Conservation (phyloP, 2,329 filamentous ascomycete genomes). For the Penicillium sp. region DNA sequence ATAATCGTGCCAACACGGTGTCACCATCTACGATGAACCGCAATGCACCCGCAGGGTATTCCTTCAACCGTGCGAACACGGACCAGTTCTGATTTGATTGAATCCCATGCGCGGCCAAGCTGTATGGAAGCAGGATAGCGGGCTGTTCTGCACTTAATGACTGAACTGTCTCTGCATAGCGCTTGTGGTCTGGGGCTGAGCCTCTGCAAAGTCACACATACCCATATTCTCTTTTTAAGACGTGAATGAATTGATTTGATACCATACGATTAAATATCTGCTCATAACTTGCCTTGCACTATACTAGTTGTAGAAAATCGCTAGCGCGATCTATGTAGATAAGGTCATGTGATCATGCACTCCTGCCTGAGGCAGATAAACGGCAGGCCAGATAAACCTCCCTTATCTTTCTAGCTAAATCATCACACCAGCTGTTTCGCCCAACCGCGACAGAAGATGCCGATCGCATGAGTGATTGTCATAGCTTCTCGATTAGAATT, state of each 20-base stretch:
- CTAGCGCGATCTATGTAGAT: too few species aligned
- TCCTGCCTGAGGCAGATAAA: conserved; percentile 7
- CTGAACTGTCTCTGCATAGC: conserved; percentile 12
- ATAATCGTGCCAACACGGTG: conserved; percentile 16
- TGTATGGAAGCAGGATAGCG: conserved; percentile 22
- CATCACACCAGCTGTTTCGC: conserved; percentile 1
- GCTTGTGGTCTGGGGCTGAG: conserved; percentile 15
- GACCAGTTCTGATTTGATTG: conserved; percentile 14
- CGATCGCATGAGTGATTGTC: not conserved
- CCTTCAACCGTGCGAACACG: conserved; percentile 22
- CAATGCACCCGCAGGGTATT: conserved; percentile 17
- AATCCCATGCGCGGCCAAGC: not conserved
- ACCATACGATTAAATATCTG: not conserved
- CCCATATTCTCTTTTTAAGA: conserved; percentile 5
- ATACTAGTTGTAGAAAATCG: too few species aligned
- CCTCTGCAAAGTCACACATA: conserved; percentile 15
- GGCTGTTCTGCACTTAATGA: conserved; percentile 26
- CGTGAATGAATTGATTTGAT: not conserved
- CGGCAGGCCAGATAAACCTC: conserved; percentile 12
- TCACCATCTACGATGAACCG: conserved; percentile 22
- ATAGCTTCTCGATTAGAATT: too few species aligned
- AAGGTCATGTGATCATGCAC: conserved; percentile 1
- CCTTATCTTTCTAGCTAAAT: conserved; percentile 3
- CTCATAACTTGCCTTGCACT: too few species aligned
- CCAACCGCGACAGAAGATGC: not conserved